Base-by-base conservation (phyloP, 495 filamentous ascomycete genomes). In the Penicillium odoratum region DNA sequence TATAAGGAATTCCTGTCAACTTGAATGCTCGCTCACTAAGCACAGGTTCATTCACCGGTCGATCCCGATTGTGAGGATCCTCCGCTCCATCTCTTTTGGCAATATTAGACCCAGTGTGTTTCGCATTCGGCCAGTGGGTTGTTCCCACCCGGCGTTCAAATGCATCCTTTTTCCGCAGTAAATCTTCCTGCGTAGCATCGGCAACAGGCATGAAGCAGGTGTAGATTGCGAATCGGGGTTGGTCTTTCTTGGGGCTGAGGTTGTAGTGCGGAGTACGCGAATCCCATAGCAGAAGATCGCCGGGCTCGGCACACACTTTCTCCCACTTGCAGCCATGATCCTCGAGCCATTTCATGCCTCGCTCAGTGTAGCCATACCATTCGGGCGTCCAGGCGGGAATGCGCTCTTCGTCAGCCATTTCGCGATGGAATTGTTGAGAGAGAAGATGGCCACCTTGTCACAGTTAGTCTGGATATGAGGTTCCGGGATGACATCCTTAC, bases 271-370 rank as follows among this genome's bases (percentile, higher is more conserved):
- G 68, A 28, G 69, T 71, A 31, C 73, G 65, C n/a, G 67, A 71
- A 46, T 78, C 75, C 75, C 75, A 78, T 0, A 76, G 56, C 7
- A 78, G 65, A n/a, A 78, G 57, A 52, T 78, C 74, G 0, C 75
- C 75, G 0, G 74, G 74, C 31, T 76, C 75, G 13, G 69, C 74
- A 51, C 69, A 69, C 13, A 76, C 63, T 62, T 76, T 78, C 34
- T 69, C 62, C 74, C 69, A 73, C 38, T 69, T 34, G 29, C 65
- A 58, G 6, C 72, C 74, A 16, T 70, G 65, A 28, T 70, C 71
- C 9, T 51, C 53, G 0, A 78, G 64, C 74, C 75, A 78, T 54
- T 72, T 58, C 68, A 78, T 71, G 1, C 68, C 75, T 4, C 55
- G 52, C 3, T 74, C 67, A 5, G 68, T 73, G 68, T 71, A 76